Evolutionary conservation across 1,284 basidiomycete species (phyloP).

Genomic region (Sanguinoderma infundibulare): DNA sequence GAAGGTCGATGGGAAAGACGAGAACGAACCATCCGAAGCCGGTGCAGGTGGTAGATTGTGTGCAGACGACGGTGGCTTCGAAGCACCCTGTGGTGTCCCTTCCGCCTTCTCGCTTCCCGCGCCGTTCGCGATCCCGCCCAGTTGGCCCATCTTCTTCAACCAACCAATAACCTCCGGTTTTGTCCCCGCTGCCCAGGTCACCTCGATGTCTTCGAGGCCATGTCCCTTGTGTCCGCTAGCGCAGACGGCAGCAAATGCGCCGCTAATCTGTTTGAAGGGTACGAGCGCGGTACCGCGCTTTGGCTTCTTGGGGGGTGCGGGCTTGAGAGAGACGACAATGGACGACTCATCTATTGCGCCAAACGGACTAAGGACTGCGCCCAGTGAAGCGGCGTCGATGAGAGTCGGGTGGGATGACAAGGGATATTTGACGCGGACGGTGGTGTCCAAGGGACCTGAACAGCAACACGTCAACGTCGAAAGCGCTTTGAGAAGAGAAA

Average conservation of each 20-base stretch:
- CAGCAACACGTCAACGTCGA: conserved; percentile 27
- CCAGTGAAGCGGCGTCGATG: conserved; percentile 53
- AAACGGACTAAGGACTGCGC: conserved; percentile 57
- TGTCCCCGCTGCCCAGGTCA: conserved; percentile 56
- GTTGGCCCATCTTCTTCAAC: conserved; percentile 74
- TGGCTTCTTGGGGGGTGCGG: conserved; percentile 54
- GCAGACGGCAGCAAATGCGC: conserved; percentile 74
- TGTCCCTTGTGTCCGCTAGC: conserved; percentile 55
- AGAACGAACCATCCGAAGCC: conserved; percentile 1
- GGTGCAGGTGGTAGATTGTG: conserved; percentile 1
- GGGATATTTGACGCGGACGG: conserved; percentile 70
- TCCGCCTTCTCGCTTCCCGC: not conserved
- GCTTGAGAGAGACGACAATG: conserved; percentile 68
- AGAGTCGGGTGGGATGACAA: conserved; percentile 61
- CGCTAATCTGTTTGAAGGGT: conserved; percentile 72
- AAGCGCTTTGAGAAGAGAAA: not conserved
- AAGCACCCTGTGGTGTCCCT: not conserved
- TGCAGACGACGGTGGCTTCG: not conserved
- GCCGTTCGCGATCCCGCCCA: conserved; percentile 39
- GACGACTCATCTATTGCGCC: conserved; percentile 64
- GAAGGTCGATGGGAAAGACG: conserved; percentile 60
- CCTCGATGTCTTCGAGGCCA: conserved; percentile 48
- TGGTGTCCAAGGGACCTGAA: conserved; percentile 70
- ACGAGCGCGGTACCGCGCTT: conserved; percentile 73
- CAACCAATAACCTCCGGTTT: conserved; percentile 79